Conservation (phyloP, 129 eudicot genomes). For the Lactuca saligna region DNA sequence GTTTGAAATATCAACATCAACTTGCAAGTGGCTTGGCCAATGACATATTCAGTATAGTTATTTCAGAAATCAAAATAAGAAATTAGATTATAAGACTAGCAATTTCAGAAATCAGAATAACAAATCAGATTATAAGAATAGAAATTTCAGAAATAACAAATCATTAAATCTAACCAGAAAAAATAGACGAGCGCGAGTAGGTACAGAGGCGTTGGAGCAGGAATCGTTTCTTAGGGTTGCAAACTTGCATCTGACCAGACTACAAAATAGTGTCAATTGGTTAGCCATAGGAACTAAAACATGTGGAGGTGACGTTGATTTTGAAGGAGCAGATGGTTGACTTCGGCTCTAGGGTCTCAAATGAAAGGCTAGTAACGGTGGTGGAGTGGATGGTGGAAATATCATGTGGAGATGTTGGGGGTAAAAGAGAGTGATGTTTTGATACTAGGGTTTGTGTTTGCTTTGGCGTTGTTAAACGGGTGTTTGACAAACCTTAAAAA, state of each 20-base stretch:
- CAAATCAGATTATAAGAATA: too few species aligned
- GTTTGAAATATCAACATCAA: too few species aligned
- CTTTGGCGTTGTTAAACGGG: slow-evolving; percentile 12
- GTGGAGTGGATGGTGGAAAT: slow-evolving; percentile 77
- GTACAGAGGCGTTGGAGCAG: slow-evolving; percentile 52
- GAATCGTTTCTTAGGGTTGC: slow-evolving; percentile 44
- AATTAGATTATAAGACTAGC: too few species aligned
- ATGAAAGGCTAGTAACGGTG: slow-evolving; percentile 50
- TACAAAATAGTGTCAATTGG: slow-evolving; percentile 63
- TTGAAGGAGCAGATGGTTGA: slow-evolving; percentile 50
- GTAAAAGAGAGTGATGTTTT: slow-evolving; percentile 58
- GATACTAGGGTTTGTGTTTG: slow-evolving; percentile 46
- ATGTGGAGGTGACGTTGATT: slow-evolving; percentile 61
- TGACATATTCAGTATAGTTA: too few species aligned
- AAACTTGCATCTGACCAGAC: slow-evolving; percentile 59
- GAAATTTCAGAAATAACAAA: too few species aligned
- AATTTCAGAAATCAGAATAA: too few species aligned
- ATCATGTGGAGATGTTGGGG: slow-evolving; percentile 55
- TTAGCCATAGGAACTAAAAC: slow-evolving; percentile 64
- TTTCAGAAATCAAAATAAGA: too few species aligned
- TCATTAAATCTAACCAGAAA: slow-evolving; percentile 23
- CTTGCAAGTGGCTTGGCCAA: too few species aligned
- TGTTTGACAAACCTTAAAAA: too few species aligned
- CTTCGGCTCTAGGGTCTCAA: slow-evolving; percentile 47
- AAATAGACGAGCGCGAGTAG: slow-evolving; percentile 62